Conservation (phyloP, 225 moss, liverwort and hornwort species). For the Sphagnum contortum region DNA sequence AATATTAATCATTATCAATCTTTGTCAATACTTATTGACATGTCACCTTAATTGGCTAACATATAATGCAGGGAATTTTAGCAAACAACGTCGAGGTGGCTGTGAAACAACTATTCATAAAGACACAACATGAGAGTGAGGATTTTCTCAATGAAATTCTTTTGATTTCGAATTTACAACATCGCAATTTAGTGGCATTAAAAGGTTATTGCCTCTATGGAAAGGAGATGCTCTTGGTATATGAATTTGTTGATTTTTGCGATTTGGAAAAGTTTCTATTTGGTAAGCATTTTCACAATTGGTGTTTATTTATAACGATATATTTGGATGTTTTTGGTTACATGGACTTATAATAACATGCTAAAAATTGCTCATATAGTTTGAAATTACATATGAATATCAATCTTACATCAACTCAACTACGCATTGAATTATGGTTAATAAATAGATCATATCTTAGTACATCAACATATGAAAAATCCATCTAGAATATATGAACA, state of each 20-base stretch:
- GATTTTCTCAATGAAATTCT: conserved; percentile 39
- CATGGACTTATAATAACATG: background rate
- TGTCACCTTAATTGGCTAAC: too few species aligned
- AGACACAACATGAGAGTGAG: conserved; percentile 8
- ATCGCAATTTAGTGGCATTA: conserved; percentile 20
- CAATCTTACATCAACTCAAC: background rate
- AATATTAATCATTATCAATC: too few species aligned
- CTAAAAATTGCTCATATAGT: background rate
- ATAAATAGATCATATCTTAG: background rate
- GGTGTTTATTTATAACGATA: background rate
- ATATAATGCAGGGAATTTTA: conserved; percentile 12
- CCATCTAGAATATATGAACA: too few species aligned
- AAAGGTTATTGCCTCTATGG: conserved; percentile 34
- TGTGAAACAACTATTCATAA: conserved; percentile 26
- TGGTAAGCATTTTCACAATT: conserved; percentile 7
- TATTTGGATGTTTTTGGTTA: background rate
- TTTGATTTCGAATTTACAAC: conserved; percentile 26
- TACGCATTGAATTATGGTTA: background rate
- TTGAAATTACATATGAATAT: background rate
- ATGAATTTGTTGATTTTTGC: conserved; percentile 28
- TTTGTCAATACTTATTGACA: too few species aligned
- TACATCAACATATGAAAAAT: background rate
- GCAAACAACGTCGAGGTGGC: conserved; percentile 23
- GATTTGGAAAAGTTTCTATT: conserved; percentile 28
- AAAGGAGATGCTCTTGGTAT: conserved; percentile 34